Base-by-base conservation (phyloP, 768 basidiomycete species). In the Trametes villosa region DNA sequence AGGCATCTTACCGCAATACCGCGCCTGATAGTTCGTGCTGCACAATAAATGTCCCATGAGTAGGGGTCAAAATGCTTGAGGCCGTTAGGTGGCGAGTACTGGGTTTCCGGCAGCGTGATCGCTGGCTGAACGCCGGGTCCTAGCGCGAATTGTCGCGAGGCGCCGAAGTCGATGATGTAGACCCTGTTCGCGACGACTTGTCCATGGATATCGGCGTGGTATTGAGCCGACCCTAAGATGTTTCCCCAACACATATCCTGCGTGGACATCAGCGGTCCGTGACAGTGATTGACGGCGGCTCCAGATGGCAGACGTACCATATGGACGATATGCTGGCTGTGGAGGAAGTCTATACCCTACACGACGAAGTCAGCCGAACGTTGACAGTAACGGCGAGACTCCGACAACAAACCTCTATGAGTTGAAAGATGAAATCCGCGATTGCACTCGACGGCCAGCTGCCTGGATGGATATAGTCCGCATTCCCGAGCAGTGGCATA, bases 1-100 rank as follows among this genome's bases (percentile, higher is more conserved):
- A n/a, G n/a, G n/a, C n/a, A n/a, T n/a, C n/a, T n/a, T n/a, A n/a
- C n/a, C n/a, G n/a, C n/a, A n/a, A n/a, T n/a, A n/a, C n/a, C n/a
- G n/a, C n/a, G n/a, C n/a, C n/a, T n/a, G n/a, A n/a, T n/a, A n/a
- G n/a, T n/a, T n/a, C n/a, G n/a, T n/a, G n/a, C n/a, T n/a, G n/a
- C n/a, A n/a, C 55, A 57, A 26, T 49, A 49, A 6, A 57, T 46
- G 20, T 57, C 55, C 45, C 45, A 57, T 5, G 55, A 40, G 47
- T 57, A 57, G 7, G 55, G 46, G 18, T 57, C 55, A n/a, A 57
- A 29, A 6, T 48, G 18, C 4, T 4, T 18, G 18, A 48, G 12
- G 7, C 27, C 46, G 36, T 11, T 27, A 1, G 55, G 55, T 7
- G 33, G 33, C 5, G n/a, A 18, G 3, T 29, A 1, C 18, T 48